Conservation (phyloP, 1,139 yeast species). For the Hansenula sp. region DNA sequence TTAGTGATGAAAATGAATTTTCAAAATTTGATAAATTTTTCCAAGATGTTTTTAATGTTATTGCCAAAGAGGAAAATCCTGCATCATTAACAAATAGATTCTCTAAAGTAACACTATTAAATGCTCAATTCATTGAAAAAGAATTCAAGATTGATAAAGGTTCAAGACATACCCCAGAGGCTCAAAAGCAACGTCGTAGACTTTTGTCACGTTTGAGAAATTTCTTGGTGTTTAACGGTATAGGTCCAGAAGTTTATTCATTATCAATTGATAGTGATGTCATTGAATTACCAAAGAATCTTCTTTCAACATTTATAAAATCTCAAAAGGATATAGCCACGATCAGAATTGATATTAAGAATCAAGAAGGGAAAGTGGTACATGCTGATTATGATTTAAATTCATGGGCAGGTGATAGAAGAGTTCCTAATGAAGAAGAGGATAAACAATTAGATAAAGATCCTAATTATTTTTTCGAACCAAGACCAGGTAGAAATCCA, state of each 20-base stretch:
- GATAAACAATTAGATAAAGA: slow-evolving; percentile 32
- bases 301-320: slow-evolving; percentile 31
- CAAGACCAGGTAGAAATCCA: slow-evolving; percentile 30
- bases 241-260: slow-evolving; percentile 31
- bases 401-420: slow-evolving; percentile 44
- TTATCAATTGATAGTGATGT: slow-evolving; percentile 45
- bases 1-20: slow-evolving; percentile 8
- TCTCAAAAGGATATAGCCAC: slow-evolving; percentile 38
- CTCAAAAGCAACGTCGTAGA: slow-evolving; percentile 26
- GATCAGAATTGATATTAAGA: slow-evolving; percentile 29
- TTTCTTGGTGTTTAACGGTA: slow-evolving; percentile 23
- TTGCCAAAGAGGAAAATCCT: not conserved
- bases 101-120: slow-evolving; percentile 15
- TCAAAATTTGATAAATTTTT: slow-evolving; percentile 7
- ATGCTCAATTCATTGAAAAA: slow-evolving; percentile 20
- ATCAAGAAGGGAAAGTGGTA: slow-evolving; percentile 5
- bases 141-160: slow-evolving; percentile 10
- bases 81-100: slow-evolving; percentile 7
- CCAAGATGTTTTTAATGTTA: slow-evolving; percentile 2
- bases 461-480: slow-evolving; percentile 35
- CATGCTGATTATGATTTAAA: slow-evolving; percentile 37
- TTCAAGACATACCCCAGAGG: slow-evolving; percentile 14
- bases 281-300: slow-evolving; percentile 26
- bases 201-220: slow-evolving; percentile 28
- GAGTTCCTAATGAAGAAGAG: slow-evolving; percentile 29